Evolutionary conservation across 345 rosid genomes (phyloP).

Genomic region (Tarenaya hassleriana): DNA sequence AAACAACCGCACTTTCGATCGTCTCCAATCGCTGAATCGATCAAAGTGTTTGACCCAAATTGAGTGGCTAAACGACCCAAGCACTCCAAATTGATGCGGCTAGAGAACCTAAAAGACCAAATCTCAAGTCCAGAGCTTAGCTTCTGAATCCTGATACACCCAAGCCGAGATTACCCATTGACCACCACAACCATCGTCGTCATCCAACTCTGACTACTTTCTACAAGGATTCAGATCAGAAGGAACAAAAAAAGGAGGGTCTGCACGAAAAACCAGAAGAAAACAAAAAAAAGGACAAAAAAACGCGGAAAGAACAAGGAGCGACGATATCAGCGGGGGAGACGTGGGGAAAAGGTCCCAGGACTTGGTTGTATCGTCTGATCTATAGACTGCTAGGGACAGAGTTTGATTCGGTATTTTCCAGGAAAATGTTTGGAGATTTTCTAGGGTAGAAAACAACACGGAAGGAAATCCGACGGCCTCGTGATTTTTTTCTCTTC

Average conservation of each 20-base stretch:
- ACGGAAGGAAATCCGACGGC: not conserved
- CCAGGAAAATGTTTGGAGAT: not conserved
- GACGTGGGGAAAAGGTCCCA: not conserved
- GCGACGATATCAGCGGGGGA: slow-evolving; percentile 1
- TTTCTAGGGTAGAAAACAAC: slow-evolving; percentile 7
- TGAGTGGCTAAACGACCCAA: not conserved
- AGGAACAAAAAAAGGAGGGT: not conserved
- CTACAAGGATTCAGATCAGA: slow-evolving; percentile 17
- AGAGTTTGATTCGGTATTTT: slow-evolving; percentile 7
- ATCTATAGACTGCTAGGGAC: slow-evolving; percentile 10
- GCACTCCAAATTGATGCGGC: not conserved
- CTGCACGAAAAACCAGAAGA: not conserved
- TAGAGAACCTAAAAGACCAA: too few relatives aligned
- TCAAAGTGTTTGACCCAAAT: slow-evolving; percentile 14
- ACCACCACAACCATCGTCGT: slow-evolving; percentile 6
- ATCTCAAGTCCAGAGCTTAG: slow-evolving; percentile 1
- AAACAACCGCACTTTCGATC: slow-evolving; percentile 3
- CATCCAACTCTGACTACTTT: slow-evolving; percentile 6
- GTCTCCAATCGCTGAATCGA: slow-evolving; percentile 4
- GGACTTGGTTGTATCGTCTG: slow-evolving; percentile 1
- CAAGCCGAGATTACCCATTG: slow-evolving; percentile 14
- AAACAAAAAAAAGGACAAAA: not conserved
- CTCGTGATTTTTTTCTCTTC: not conserved
- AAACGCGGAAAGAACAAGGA: not conserved
- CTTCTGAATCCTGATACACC: slow-evolving; percentile 18